phyloP scores from a whole-genome alignment of 2,329 filamentous ascomycete species.

The Ophiostoma sp. region DNA sequence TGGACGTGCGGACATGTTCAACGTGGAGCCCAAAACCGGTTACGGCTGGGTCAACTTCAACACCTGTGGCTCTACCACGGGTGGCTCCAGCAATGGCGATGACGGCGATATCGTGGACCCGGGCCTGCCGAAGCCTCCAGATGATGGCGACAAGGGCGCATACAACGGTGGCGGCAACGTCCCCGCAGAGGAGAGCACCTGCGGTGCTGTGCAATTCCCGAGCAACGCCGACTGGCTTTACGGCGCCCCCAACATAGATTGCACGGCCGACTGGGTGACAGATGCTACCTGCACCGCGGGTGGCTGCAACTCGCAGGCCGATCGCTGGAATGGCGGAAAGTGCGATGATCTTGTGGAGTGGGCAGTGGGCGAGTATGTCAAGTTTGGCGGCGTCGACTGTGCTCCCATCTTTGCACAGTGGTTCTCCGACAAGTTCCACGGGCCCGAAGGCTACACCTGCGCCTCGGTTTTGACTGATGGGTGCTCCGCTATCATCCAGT shows the following conservation, averaged over 20 bases:
- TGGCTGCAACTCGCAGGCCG: neutral
- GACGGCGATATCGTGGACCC: neutral
- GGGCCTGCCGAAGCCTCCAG: neutral
- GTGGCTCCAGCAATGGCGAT: neutral
- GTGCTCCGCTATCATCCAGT: neutral
- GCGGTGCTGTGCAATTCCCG: neutral
- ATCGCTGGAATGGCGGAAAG: neutral
- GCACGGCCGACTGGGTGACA: neutral
- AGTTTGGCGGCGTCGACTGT: neutral
- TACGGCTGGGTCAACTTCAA: neutral
- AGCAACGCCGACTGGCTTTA: neutral
- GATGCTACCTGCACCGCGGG: neutral
- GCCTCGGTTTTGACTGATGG: neutral
- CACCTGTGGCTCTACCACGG: neutral
- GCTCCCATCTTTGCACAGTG: neutral
- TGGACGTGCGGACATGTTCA: neutral
- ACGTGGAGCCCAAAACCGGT: neutral
- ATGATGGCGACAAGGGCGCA: neutral
- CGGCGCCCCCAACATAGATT: neutral
- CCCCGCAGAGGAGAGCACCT: neutral
- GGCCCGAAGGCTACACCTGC: neutral
- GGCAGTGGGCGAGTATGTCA: neutral
- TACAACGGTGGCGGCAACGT: neutral
- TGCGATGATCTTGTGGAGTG: neutral
- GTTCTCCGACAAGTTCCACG: neutral